Base-by-base conservation (phyloP, 805 yeast species). In the Saccharomyces jurei region DNA sequence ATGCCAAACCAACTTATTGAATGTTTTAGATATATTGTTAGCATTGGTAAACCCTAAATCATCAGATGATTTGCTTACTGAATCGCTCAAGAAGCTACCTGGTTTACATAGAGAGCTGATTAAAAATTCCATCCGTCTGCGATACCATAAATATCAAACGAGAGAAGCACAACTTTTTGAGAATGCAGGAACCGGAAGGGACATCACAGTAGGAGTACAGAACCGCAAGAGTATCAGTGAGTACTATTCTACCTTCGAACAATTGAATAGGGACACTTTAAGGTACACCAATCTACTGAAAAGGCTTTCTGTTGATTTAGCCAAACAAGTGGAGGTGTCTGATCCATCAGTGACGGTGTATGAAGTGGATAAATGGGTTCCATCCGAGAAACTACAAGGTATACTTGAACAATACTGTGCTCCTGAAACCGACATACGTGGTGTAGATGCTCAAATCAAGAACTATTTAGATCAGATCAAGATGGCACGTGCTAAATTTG, bases 401-500 rank as follows among this genome's bases (percentile, higher is more conserved):
- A 58, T 66, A 25, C 46, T 66, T 46, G 63, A 64, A n/a, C 53
- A 61, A 29, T 57, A 58, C 27, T 54, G 50, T 11, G 59, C 54
- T 8, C 56, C 58, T 5, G 51, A 51, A 0, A 53, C 58, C 17
- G 63, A 61, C 44, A 50, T 59, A 2, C 51, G 31, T 1, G 50
- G 50, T 6, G 46, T 66, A 25, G 54, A 58, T 17, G 49, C 51
- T 6, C 56, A 58, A 51, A 47, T 69, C 32, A 57, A 58, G 29
- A 51, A 59, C 14, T 64, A 67, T 54, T 48, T 68, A 41, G 65
- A 67, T 44, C 56, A 59, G 14, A 59, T 67, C 28, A 69, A 69
- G 49, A 56, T 68, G 60, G 62, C 64, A 14, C 63, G 71, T 41
- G 72, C 69, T 3, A 60, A 61, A 50, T 67, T 62, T 36, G 60